Base-by-base conservation (phyloP, 208 protist genomes). In the Balamuthia mandrillaris region DNA sequence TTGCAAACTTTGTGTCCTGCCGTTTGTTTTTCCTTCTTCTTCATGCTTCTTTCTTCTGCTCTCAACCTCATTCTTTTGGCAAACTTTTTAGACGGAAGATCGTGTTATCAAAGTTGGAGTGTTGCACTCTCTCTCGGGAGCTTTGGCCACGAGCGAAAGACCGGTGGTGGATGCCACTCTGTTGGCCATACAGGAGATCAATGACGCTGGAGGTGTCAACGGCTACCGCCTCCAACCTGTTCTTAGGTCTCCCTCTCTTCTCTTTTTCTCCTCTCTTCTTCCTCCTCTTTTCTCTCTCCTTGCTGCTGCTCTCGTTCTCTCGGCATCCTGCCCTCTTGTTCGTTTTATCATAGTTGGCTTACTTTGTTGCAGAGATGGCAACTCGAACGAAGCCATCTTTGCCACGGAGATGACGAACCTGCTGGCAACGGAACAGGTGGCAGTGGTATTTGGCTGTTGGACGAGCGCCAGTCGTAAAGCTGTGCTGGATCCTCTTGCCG, bases 371-470 rank as follows among this genome's bases (percentile, higher is more conserved):
- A n/a, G n/a, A n/a, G 65, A 75, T 44, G 65, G 65, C 42, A 54
- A 54, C 39, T 75, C 65, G 12, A 44, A 75, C 42, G n/a, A 75
- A 27, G 52, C 45, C 24, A 18, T 75, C 41, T 75, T 75, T 29
- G 65, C 65, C 3, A 35, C 16, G 24, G 65, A 75, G 42, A 75
- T 75, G 65, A 21, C 45, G 41, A 16, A 44, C 42, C n/a, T 75
- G n/a, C 65, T 75, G 42, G 33, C 65, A 14, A 6, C 18, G 65
- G 39, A 51, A 37, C 27, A 51, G 41, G 65, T 75, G 27, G 65
- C 45, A n/a, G 65, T 75, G 24, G 65, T 75, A 27, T 75, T 75
- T 33, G 65, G 65, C 27, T 75, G 65, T 44, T 75, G 65, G 65
- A 75, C 65, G 42, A 75, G 65, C 41, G 65, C 18, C 0, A 75